A percentile compares a stretch with the other conserved stretches of the same genome.
phyloP scores from a whole-genome alignment of 176 grass and related monocot genomes.

The Raddia distichophylla region DNA sequence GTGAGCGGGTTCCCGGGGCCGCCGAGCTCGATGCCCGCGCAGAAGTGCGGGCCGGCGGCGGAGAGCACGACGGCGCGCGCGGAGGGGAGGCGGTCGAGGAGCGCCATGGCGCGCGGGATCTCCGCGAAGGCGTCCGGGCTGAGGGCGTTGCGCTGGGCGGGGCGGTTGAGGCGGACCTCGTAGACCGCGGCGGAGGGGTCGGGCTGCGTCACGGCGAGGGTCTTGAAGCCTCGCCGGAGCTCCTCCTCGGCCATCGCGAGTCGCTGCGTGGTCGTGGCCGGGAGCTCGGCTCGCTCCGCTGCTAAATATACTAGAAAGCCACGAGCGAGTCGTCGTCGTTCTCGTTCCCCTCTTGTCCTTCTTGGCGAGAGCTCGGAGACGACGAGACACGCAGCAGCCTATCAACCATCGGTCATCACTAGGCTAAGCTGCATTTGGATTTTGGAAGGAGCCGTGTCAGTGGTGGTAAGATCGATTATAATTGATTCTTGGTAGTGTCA shows the following conservation, averaged over 20 bases:
- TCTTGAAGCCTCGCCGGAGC: slow-evolving; percentile 64
- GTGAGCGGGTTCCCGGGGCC: slow-evolving; percentile 45
- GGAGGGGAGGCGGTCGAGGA: slow-evolving; percentile 73
- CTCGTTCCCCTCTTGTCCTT: neutral
- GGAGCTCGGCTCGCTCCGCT: neutral
- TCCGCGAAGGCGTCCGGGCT: slow-evolving; percentile 66
- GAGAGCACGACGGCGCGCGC: slow-evolving; percentile 67
- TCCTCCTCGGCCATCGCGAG: slow-evolving; percentile 58
- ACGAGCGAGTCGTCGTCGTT: neutral
- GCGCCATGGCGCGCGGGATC: slow-evolving; percentile 73
- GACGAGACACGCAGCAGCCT: neutral
- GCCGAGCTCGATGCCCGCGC: slow-evolving; percentile 71
- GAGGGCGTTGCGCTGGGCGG: slow-evolving; percentile 77
- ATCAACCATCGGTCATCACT: neutral
- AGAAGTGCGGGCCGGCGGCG: slow-evolving; percentile 72
- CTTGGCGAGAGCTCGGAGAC: neutral
- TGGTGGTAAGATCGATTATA: neutral
- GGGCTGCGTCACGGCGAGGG: slow-evolving; percentile 56
- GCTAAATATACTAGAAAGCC: neutral
- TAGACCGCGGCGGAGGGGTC: slow-evolving; percentile 53
- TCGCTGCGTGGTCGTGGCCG: neutral
- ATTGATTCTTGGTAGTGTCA: too few relatives aligned
- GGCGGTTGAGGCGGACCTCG: slow-evolving; percentile 82
- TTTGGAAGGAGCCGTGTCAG: neutral
- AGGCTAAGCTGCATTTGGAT: too few relatives aligned